Base-by-base conservation (phyloP, 148 eudicot species). In the Camellia lanceoleosa region DNA sequence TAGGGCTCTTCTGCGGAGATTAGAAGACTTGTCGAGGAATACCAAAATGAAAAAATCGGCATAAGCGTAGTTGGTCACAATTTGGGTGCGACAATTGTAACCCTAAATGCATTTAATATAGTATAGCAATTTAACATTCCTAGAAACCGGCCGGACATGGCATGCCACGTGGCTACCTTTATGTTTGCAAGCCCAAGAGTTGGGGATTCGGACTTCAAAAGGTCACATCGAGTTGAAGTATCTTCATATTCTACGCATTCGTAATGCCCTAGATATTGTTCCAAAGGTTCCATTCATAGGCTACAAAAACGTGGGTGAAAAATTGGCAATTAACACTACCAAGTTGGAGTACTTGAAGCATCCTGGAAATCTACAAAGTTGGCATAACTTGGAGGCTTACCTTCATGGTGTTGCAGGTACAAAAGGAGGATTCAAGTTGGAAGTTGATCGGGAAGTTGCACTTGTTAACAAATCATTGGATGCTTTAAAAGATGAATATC, bases 391-490 rank as follows among this genome's bases (percentile, higher is more conserved):
- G 85, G 97, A 92, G 81, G 87, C 54, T 49, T 88, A 92, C 55
- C 20, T 92, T 81, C 97, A 92, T 74, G 91, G 92, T 15, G 90
- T 92, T 42, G 92, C 97, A 0, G 97, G 97, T 2, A 68, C 78
- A 14, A 80, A 79, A 5, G 82, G 80, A 23, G 91, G 83, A 75
- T 92, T 90, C 72, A 76, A 87, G 44, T 68, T 90, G 81, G 90
- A 80, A n/a, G 85, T 89, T 18, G 68, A 79, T 51, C 86, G 92
- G 3, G 92, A 90, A 61, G 79, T 90, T 56, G 84, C 88, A 4
- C 78, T 92, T 7, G 71, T 90, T 7, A 92, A 92, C 30, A 92
- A 92, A 76, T 7, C 7, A 14, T 7, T 38, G 67, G 90, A 87
- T 75, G 68, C n/a, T 12, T 74, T 92, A 67, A 87, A 88, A 79